phyloP scores from a whole-genome alignment of 331 rosid genomes.

The Erythrophleum ivorense region DNA sequence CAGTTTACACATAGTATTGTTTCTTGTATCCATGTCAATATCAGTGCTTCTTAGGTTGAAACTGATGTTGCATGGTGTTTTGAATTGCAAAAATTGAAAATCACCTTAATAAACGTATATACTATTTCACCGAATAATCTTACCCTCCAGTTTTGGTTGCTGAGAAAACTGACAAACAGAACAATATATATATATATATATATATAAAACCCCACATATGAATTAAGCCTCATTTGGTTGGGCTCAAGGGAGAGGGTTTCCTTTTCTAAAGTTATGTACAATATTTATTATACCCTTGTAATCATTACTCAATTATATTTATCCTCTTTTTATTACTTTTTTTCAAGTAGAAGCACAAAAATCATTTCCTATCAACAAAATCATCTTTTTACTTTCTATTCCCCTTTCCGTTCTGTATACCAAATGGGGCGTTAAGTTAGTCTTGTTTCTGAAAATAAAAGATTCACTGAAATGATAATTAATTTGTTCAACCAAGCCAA shows the following conservation, averaged over 20 bases:
- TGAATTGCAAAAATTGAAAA: constrained; percentile 43
- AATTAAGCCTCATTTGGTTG: no score
- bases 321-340: no score
- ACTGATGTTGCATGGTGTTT: constrained; percentile 14
- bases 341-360: no score
- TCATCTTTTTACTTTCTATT: no score
- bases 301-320: no score
- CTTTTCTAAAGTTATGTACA: no score
- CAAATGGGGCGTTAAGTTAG: background rate
- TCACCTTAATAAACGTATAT: constrained; percentile 45
- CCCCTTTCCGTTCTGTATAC: no score
- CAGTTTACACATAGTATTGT: background rate
- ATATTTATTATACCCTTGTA: no score
- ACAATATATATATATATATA: background rate
- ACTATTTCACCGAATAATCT: constrained; percentile 46
- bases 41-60: background rate
- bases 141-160: constrained; percentile 59
- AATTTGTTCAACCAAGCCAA: constrained; percentile 17
- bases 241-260: no score
- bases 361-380: no score
- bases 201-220: no score
- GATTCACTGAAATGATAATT: constrained; percentile 25
- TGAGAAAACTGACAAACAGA: constrained; percentile 51
- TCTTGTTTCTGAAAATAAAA: constrained; percentile 27
- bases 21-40: background rate